Percentiles rank a stretch among this genome's conserved stretches.
These are phyloP conservation scores for Fusarium penzigii DNA, from an alignment of 2,329 filamentous ascomycete genomes.

Conservation along the genomic window DNA sequence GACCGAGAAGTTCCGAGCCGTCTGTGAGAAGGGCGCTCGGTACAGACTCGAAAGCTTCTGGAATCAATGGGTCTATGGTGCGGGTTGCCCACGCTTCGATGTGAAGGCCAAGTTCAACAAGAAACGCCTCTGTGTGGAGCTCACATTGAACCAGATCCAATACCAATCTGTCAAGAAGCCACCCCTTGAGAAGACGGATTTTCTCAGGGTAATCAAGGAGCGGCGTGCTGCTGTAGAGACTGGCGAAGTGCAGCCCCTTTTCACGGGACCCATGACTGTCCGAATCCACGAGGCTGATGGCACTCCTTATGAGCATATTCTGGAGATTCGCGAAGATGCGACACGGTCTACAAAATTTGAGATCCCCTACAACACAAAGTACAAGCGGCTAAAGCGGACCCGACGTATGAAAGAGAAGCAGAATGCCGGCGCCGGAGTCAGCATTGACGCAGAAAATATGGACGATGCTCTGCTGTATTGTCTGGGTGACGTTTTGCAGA, in stretches of 20 bases:
- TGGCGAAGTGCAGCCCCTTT: slow-evolving; percentile 72
- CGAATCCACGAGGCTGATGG: slow-evolving; percentile 97
- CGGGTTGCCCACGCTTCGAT: slow-evolving; percentile 85
- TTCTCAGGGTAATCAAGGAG: slow-evolving; percentile 84
- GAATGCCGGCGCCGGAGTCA: slow-evolving; percentile 55
- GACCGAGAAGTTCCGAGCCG: slow-evolving; percentile 73
- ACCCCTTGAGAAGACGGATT: slow-evolving; percentile 68
- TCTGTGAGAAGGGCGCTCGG: slow-evolving; percentile 86
- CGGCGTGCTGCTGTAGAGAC: slow-evolving; percentile 68
- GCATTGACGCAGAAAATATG: slow-evolving; percentile 62
- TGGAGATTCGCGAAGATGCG: slow-evolving; percentile 86
- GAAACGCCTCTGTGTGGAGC: slow-evolving; percentile 92
- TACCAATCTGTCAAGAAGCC: slow-evolving; percentile 45
- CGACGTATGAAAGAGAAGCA: slow-evolving; percentile 77
- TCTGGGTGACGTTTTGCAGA: slow-evolving; percentile 85
- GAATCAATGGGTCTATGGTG: slow-evolving; percentile 86
- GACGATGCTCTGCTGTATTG: slow-evolving; percentile 88
- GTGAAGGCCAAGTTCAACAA: slow-evolving; percentile 95
- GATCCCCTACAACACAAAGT: slow-evolving; percentile 98
- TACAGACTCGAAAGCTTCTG: slow-evolving; percentile 88
- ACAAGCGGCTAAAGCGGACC: slow-evolving; percentile 92
- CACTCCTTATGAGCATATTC: slow-evolving; percentile 96
- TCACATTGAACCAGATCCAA: slow-evolving; percentile 80
- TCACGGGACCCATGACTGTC: slow-evolving; percentile 96
- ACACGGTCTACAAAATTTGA: slow-evolving; percentile 79